phyloP scores from a whole-genome alignment of 2,329 filamentous ascomycete species.

The Keithomyces neogunnii region DNA sequence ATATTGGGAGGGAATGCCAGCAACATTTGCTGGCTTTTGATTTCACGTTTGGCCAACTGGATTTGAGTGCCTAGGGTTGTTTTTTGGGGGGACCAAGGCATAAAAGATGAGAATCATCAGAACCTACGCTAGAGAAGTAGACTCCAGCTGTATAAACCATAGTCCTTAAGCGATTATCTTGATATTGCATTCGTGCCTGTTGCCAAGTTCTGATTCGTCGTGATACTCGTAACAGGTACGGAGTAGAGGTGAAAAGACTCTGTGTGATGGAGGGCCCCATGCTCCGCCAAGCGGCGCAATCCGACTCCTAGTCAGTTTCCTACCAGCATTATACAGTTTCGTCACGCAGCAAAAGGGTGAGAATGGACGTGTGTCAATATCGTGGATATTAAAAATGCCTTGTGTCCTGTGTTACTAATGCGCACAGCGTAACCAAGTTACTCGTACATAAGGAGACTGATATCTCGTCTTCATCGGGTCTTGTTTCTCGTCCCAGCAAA shows the following conservation, averaged over 20 bases:
- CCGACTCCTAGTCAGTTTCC: no score
- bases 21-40: not conserved
- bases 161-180: not conserved
- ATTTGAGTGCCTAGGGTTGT: not conserved
- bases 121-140: not conserved
- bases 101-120: not conserved
- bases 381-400: not conserved
- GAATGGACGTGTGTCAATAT: not conserved
- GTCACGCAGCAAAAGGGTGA: no score
- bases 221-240: no score
- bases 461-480: not conserved
- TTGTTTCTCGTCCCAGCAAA: not conserved
- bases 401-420: not conserved
- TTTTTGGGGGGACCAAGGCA: slow-evolving; percentile 1
- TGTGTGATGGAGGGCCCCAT: no score
- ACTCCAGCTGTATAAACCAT: not conserved
- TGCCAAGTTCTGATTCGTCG: not conserved
- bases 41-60: not conserved
- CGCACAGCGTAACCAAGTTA: not conserved
- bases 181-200: not conserved
- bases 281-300: no score
- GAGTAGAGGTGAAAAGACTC: no score
- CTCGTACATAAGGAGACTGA: not conserved
- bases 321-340: no score
- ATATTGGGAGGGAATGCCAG: not conserved